A percentile compares a stretch with the other conserved stretches of the same genome.
Conservation (phyloP, 2,329 filamentous ascomycete species). For the Ustilaginoidea virens region DNA sequence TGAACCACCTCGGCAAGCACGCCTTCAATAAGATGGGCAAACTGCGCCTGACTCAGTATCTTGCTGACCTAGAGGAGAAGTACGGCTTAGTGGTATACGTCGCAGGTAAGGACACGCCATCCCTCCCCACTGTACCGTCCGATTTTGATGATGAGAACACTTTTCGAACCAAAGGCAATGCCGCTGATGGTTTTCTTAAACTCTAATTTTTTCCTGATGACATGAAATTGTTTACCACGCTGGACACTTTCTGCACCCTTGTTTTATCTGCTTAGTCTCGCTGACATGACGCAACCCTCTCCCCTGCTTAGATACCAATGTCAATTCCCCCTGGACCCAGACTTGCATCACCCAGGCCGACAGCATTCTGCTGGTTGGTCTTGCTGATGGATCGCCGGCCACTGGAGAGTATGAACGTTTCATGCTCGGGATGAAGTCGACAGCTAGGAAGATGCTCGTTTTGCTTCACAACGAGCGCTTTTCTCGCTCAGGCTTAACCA, state of each 20-base stretch:
- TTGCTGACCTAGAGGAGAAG: conserved; percentile 93
- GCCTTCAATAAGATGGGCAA: conserved; percentile 98
- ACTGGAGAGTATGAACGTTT: conserved; percentile 97
- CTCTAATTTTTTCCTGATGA: conserved; percentile 60
- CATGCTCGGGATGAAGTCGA: conserved; percentile 92
- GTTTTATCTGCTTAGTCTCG: too few species aligned
- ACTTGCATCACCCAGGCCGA: conserved; percentile 96
- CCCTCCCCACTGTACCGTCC: not conserved
- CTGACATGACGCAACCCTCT: conserved; percentile 17
- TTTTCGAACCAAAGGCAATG: conserved; percentile 30
- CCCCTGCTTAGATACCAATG: conserved; percentile 88
- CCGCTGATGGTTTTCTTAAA: conserved; percentile 39
- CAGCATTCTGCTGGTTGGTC: conserved; percentile 81
- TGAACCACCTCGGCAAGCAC: conserved; percentile 89
- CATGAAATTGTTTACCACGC: too few species aligned
- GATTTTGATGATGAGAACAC: conserved; percentile 34
- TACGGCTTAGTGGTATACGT: conserved; percentile 92
- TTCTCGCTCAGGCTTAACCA: conserved; percentile 67
- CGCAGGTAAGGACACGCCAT: conserved; percentile 38
- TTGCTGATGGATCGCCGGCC: conserved; percentile 76
- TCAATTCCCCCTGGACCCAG: conserved; percentile 96
- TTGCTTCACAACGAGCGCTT: conserved; percentile 81
- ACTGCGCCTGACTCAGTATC: conserved; percentile 84
- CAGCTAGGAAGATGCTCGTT: conserved; percentile 82
- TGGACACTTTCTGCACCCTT: conserved; percentile 4